These are phyloP conservation scores for Solanum corneliomulleri DNA, from an alignment of 257 asterid genomes.

Conservation along the genomic window DNA sequence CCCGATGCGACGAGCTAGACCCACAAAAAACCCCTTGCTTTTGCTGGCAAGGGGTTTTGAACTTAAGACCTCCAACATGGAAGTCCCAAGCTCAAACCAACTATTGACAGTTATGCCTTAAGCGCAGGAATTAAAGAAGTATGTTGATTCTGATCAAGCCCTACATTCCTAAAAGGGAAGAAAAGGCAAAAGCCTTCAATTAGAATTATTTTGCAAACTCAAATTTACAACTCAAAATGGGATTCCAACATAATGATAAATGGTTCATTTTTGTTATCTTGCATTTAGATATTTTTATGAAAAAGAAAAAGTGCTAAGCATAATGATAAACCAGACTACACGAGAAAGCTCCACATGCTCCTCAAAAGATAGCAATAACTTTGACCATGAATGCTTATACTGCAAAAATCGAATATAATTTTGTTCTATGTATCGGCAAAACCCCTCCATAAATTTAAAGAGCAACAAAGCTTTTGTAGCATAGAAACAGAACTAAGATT, in stretches of 20 bases:
- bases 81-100: neutral
- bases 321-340: neutral
- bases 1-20: too few species aligned
- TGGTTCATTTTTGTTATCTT: neutral
- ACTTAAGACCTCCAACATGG: too few species aligned
- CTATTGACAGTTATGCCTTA: neutral
- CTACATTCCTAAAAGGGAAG: neutral
- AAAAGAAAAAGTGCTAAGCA: neutral
- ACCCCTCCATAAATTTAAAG: neutral
- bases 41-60: too few species aligned
- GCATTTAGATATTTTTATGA: neutral
- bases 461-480: neutral
- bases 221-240: neutral
- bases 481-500: neutral
- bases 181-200: neutral
- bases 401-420: neutral
- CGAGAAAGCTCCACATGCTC: neutral
- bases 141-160: neutral
- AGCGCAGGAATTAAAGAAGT: neutral
- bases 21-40: too few species aligned
- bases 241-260: neutral
- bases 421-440: neutral
- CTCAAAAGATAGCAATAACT: neutral
- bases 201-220: neutral
- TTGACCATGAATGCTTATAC: neutral